Evolutionary conservation across 495 filamentous ascomycete species (phyloP), one percentile per base, ranked within the genome.

Genomic region (Penicillium chermesinum): DNA sequence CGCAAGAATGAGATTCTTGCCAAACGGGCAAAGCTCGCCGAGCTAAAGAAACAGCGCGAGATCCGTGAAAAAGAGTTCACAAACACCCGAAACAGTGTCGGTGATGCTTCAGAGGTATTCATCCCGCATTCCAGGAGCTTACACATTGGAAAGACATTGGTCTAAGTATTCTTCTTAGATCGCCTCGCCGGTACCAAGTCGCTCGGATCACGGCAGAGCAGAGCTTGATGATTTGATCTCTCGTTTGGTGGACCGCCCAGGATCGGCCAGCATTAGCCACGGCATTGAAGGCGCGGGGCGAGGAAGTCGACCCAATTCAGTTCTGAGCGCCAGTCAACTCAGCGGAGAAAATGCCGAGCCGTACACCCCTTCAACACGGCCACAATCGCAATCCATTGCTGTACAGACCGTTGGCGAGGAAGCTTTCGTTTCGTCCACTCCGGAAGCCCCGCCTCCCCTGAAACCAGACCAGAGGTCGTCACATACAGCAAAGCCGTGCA

Each of bases 401-500:
- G 84, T 68, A 62, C 85, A 90, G 58, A 87, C 79, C 0, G 73
- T 86, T n/a, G 78, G 79, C 17, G 75, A 89, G 2, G 80, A 81
- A 13, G 72, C 86, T 4, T 79, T 85, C 38, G 75, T 81, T 21
- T 83, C 86, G 16, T 76, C 89, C 39, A 88, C 82, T 63, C 45
- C 64, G 9, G 91, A 95, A 64, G 82, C 79, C 62, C 81, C 81
- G 14, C 85, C 80, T 7, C 89, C 50, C 83, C 86, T 48, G 84
- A 85, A 48, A 80, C 83, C 12, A 80, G 83, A 44, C 83, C 82
- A 33, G 90, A 96, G 65, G 71, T 90, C 16, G 83, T 91, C 58
- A 90, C 87, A 22, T 96, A 97, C 76, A 96, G 86, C 74, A 99
- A 95, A 71, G 89, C 79, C 12, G 89, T 97, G 19, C 94, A 97